Conservation (phyloP, 371 early-diverging fungal species). For the Mucor velutinosus region DNA sequence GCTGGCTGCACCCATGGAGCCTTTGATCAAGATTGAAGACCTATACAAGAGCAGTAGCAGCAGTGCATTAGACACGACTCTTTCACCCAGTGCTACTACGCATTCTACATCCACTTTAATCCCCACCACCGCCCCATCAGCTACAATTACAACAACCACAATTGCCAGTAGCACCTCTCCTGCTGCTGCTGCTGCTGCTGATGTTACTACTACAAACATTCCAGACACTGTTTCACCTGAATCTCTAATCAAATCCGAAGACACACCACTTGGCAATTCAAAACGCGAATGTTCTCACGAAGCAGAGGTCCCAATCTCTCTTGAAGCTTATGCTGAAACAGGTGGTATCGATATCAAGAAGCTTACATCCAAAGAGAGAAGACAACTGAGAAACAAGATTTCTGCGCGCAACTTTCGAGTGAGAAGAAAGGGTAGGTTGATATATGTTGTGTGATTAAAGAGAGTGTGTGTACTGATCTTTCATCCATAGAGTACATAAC, state of each 20-base stretch:
- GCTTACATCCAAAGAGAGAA: conserved; percentile 31
- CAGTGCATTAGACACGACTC: not conserved
- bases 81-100: too few species aligned
- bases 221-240: conserved; percentile 28
- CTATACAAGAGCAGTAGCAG: not conserved
- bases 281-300: conserved; percentile 13
- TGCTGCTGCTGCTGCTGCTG: not conserved
- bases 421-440: conserved; percentile 34
- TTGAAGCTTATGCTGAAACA: conserved; percentile 27
- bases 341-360: conserved; percentile 49
- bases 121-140: not conserved
- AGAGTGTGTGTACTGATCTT: not conserved
- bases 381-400: conserved; percentile 37
- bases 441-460: not conserved
- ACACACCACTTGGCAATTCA: not conserved
- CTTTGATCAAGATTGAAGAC: not conserved
- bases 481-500: conserved; percentile 63
- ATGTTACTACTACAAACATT: not conserved
- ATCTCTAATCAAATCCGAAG: conserved; percentile 22
- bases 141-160: not conserved
- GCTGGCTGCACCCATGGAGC: not conserved
- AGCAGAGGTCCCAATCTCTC: conserved; percentile 19
- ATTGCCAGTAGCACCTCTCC: too few species aligned
- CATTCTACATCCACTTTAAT: not conserved
- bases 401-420: conserved; percentile 39